phyloP scores from a whole-genome alignment of 257 asterid genomes.

The Capsicum rhomboideum region DNA sequence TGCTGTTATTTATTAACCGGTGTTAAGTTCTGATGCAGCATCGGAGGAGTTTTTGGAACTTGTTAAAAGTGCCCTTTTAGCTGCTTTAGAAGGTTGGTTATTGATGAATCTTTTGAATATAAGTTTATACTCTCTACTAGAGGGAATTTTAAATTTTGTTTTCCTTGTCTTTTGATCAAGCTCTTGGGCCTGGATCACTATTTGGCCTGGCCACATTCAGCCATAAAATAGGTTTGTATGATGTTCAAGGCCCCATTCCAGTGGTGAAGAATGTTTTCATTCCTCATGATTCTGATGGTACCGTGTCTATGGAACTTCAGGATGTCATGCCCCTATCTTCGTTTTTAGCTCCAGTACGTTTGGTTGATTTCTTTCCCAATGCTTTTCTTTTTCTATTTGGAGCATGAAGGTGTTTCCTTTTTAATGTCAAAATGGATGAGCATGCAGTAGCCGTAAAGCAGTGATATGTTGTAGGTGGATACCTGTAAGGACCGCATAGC shows the following conservation, averaged over 20 bases:
- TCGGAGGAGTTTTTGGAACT: constrained; percentile 98
- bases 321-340: constrained; percentile 97
- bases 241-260: constrained; percentile 98
- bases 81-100: constrained; percentile 88
- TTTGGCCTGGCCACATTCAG: constrained; percentile 97
- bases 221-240: constrained; percentile 93
- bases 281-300: constrained; percentile 67
- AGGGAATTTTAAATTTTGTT: constrained; percentile 8
- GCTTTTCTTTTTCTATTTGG: neutral
- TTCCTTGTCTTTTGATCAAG: constrained; percentile 36
- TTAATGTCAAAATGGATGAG: neutral
- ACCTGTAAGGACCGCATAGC: constrained; percentile 83
- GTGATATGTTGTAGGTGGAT: constrained; percentile 58
- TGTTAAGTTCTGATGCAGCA: constrained; percentile 45
- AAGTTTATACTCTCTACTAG: neutral
- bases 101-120: neutral
- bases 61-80: constrained; percentile 89
- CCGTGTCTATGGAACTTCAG: constrained; percentile 73
- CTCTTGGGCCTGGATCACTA: constrained; percentile 94
- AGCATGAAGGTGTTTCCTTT: neutral
- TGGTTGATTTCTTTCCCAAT: constrained; percentile 3
- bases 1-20: neutral
- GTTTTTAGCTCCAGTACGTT: constrained; percentile 88
- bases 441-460: constrained; percentile 6
- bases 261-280: constrained; percentile 89